Evolutionary conservation across 345 rosid species (phyloP).

Genomic region (Odontarrhena argentea): DNA sequence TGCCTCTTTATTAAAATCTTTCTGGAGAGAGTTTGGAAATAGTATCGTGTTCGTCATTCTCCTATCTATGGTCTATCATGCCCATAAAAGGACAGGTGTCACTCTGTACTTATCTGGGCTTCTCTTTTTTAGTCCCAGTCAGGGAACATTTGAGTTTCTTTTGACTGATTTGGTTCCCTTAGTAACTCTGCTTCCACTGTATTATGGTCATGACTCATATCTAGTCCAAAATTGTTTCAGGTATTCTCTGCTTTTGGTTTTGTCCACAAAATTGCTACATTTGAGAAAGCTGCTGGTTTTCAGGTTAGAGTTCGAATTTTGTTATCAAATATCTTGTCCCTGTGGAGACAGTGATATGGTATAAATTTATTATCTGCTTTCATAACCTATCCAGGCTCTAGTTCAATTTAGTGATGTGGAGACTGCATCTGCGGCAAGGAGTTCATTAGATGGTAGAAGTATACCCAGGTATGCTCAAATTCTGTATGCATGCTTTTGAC

Average conservation of each 20-base stretch:
- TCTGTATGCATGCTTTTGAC: slow-evolving; percentile 23
- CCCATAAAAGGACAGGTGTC: slow-evolving; percentile 77
- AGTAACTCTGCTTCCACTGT: slow-evolving; percentile 11
- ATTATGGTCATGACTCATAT: slow-evolving; percentile 25
- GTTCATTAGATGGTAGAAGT: slow-evolving; percentile 94
- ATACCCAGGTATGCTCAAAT: slow-evolving; percentile 64
- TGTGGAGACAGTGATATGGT: not conserved
- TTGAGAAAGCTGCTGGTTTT: slow-evolving; percentile 97
- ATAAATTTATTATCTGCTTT: slow-evolving; percentile 26
- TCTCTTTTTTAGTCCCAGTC: slow-evolving; percentile 35
- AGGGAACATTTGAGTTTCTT: slow-evolving; percentile 40
- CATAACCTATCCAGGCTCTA: slow-evolving; percentile 62
- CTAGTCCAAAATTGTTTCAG: slow-evolving; percentile 49
- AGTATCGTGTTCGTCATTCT: slow-evolving; percentile 68
- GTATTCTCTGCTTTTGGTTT: slow-evolving; percentile 99
- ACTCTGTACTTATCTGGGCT: slow-evolving; percentile 72
- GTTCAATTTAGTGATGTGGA: slow-evolving; percentile 91
- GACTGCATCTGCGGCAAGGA: slow-evolving; percentile 83
- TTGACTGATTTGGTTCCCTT: slow-evolving; percentile 18
- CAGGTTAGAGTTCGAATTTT: slow-evolving; percentile 59
- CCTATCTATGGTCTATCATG: slow-evolving; percentile 75
- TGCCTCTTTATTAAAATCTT: slow-evolving; percentile 71
- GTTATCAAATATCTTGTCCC: slow-evolving; percentile 22
- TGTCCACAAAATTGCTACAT: slow-evolving; percentile 96
- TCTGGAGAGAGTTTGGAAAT: slow-evolving; percentile 80